These are phyloP conservation scores for Yamadazyma dendronema DNA, from an alignment of 1,139 yeast genomes.

Conservation along the genomic window DNA sequence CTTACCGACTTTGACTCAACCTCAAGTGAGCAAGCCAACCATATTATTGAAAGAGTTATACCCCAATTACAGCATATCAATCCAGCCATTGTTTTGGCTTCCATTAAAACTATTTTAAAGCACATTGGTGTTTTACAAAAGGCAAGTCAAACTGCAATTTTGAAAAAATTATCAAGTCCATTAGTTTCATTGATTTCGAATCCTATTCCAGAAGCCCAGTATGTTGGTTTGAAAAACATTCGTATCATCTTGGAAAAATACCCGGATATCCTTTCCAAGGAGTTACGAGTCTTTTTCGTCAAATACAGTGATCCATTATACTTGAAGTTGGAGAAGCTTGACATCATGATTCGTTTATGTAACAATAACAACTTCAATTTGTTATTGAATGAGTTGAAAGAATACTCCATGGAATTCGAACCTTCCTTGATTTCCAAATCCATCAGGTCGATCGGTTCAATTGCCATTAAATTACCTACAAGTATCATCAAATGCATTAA, in stretches of 20 bases:
- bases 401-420: constrained; percentile 93
- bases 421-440: constrained; percentile 83
- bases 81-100: constrained; percentile 88
- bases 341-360: constrained; percentile 83
- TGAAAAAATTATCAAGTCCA: constrained; percentile 86
- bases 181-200: constrained; percentile 84
- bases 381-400: constrained; percentile 81
- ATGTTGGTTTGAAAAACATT: constrained; percentile 89
- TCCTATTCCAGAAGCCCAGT: constrained; percentile 90
- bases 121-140: constrained; percentile 56
- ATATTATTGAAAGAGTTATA: constrained; percentile 84
- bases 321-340: constrained; percentile 87
- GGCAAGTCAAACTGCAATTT: constrained; percentile 37
- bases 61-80: constrained; percentile 98
- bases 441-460: constrained; percentile 80
- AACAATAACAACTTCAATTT: constrained; percentile 66
- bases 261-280: constrained; percentile 75
- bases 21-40: constrained; percentile 67
- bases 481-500: constrained; percentile 71
- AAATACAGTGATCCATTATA: constrained; percentile 94
- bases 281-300: constrained; percentile 86
- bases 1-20: constrained; percentile 65
- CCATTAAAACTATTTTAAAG: constrained; percentile 77
- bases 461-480: constrained; percentile 75
- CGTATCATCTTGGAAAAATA: constrained; percentile 86